These are phyloP conservation scores for Lactifluus piperatus DNA, from an alignment of 768 basidiomycete species.

Conservation along the genomic window DNA sequence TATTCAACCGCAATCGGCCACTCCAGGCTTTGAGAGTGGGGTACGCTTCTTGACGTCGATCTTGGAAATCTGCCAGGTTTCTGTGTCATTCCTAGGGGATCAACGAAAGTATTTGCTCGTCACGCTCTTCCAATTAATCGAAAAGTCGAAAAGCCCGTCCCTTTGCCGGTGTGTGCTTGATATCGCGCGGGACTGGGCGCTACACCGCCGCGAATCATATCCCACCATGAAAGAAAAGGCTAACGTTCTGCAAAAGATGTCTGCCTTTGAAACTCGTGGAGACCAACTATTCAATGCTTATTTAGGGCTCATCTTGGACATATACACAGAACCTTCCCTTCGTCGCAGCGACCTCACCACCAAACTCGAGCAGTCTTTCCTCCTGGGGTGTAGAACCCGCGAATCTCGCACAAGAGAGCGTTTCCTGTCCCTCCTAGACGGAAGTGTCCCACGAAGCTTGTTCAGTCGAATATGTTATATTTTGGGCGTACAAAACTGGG, in stretches of 20 bases:
- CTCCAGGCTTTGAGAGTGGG: slow-evolving; percentile 44
- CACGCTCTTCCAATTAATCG: slow-evolving; percentile 71
- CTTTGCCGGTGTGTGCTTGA: slow-evolving; percentile 84
- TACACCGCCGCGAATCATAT: slow-evolving; percentile 74
- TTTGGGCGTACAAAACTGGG: slow-evolving; percentile 92
- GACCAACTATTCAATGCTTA: slow-evolving; percentile 78
- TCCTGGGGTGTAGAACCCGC: slow-evolving; percentile 81
- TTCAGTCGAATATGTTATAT: slow-evolving; percentile 81
- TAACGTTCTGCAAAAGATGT: slow-evolving; percentile 81
- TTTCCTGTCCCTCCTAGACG: slow-evolving; percentile 86
- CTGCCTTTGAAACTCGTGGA: slow-evolving; percentile 66
- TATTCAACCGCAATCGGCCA: slow-evolving; percentile 29
- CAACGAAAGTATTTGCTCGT: slow-evolving; percentile 75
- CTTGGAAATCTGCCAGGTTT: slow-evolving; percentile 76
- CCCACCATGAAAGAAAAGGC: slow-evolving; percentile 97
- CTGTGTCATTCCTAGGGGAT: slow-evolving; percentile 78
- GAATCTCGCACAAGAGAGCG: slow-evolving; percentile 70
- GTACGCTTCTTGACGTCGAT: slow-evolving; percentile 67
- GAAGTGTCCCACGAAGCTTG: slow-evolving; percentile 77
- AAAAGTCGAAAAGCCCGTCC: slow-evolving; percentile 74
- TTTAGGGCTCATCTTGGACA: slow-evolving; percentile 84
- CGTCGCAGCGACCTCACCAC: slow-evolving; percentile 91
- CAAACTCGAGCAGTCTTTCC: slow-evolving; percentile 86
- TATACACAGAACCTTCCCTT: slow-evolving; percentile 80
- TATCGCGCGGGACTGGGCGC: slow-evolving; percentile 82